Evolutionary conservation across 768 basidiomycete species (phyloP).

Genomic region (Tricholoma hemisulphureum): DNA sequence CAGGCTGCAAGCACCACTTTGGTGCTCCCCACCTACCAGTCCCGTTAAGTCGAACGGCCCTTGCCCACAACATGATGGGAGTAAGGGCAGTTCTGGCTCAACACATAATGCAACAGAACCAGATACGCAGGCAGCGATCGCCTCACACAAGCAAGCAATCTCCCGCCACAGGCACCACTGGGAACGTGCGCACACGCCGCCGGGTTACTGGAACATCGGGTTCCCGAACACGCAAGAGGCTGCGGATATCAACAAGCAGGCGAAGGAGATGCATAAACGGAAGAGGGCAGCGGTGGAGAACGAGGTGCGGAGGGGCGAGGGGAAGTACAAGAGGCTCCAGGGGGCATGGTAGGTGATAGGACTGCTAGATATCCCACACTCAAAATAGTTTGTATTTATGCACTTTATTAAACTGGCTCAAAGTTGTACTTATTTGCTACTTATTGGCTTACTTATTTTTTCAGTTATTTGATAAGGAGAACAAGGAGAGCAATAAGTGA

Average conservation of each 20-base stretch:
- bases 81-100: conserved; percentile 2
- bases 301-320: conserved; percentile 54
- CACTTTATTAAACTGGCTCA: not conserved
- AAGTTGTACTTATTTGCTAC: too few relatives aligned
- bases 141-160: conserved; percentile 64
- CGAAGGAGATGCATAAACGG: conserved; percentile 66
- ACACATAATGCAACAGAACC: not conserved
- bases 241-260: conserved; percentile 68
- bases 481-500: too few relatives aligned
- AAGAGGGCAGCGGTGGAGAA: conserved; percentile 59
- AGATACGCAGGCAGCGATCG: conserved; percentile 28
- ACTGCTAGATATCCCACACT: not conserved
- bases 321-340: conserved; percentile 36
- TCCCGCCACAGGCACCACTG: conserved; percentile 74
- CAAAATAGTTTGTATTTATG: not conserved
- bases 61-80: conserved; percentile 24
- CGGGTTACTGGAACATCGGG: conserved; percentile 87
- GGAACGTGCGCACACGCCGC: conserved; percentile 73
- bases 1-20: conserved; percentile 65
- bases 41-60: conserved; percentile 21
- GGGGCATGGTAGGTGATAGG: not conserved
- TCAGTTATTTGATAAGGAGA: too few relatives aligned
- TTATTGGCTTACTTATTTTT: too few relatives aligned
- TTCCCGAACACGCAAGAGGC: conserved; percentile 87
- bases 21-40: conserved; percentile 60